Conservation (phyloP, 164 flowering plant genomes). For the Nelumbo lutea region DNA sequence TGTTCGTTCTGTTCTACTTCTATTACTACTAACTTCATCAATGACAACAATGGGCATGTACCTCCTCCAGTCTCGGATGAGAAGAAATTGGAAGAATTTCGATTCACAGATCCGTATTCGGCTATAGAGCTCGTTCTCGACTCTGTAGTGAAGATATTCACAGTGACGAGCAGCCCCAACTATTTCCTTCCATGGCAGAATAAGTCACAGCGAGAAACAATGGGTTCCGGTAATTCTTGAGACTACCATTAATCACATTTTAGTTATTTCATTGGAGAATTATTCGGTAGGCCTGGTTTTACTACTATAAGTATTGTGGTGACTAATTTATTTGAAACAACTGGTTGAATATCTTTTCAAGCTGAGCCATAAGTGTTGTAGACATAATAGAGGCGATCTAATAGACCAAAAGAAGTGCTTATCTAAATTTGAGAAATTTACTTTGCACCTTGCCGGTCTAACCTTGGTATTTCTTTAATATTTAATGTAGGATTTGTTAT, state of each 20-base stretch:
- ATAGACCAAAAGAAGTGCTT: background rate
- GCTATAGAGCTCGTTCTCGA: constrained; percentile 80
- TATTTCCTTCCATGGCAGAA: constrained; percentile 96
- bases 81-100: background rate
- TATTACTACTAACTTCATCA: background rate
- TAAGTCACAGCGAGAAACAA: constrained; percentile 80
- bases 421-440: background rate
- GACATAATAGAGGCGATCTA: too few species aligned
- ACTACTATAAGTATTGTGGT: too few species aligned
- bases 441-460: background rate
- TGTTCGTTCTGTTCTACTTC: background rate
- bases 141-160: constrained; percentile 87
- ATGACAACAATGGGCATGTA: background rate
- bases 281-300: too few species aligned
- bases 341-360: too few species aligned
- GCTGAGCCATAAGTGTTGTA: too few species aligned
- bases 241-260: background rate
- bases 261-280: background rate
- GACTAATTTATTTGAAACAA: too few species aligned
- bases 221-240: constrained; percentile 62
- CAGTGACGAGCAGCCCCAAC: constrained; percentile 85
- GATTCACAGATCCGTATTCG: constrained; percentile 32
- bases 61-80: background rate
- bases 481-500: constrained; percentile 66
- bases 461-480: background rate